Evolutionary conservation across 441 rosid species (phyloP).

Genomic region (Erodium moschatum): DNA sequence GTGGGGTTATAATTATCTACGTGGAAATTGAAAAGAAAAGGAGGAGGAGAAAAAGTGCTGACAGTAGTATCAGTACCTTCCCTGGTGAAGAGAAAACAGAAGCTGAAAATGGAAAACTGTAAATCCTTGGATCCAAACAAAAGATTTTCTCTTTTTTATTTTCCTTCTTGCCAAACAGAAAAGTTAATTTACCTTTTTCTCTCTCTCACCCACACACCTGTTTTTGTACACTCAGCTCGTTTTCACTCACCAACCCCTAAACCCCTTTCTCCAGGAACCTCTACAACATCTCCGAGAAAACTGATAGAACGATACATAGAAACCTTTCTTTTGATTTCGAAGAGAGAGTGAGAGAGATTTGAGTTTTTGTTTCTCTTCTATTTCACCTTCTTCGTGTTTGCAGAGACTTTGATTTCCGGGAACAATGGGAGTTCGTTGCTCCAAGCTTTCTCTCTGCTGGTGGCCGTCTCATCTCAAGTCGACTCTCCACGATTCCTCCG

Average conservation of each 20-base stretch:
- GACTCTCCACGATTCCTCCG: conserved; percentile 50
- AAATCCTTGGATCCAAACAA: conserved; percentile 40
- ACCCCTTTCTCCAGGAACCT: conserved; percentile 20
- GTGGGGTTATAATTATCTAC: neutral
- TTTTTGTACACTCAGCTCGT: neutral
- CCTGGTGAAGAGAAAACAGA: neutral
- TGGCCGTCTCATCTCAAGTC: conserved; percentile 68
- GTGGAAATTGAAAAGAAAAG: neutral
- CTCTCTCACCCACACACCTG: neutral
- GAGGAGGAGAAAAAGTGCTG: neutral
- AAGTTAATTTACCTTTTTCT: no score
- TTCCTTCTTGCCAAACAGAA: conserved; percentile 40
- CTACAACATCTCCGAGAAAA: conserved; percentile 12
- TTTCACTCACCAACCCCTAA: conserved; percentile 23
- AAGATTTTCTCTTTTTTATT: conserved; percentile 15
- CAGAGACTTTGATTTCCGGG: neutral
- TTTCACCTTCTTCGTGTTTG: neutral
- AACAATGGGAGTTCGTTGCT: conserved; percentile 82
- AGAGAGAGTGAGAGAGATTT: conserved; percentile 4
- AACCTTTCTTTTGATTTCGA: no score
- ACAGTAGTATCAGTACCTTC: neutral
- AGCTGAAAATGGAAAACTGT: no score
- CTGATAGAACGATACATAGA: conserved; percentile 10
- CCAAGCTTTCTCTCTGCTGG: conserved; percentile 82
- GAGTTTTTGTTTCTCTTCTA: neutral